phyloP scores from a whole-genome alignment of 305 asterid genomes.

The Stenogyne calaminthoides region DNA sequence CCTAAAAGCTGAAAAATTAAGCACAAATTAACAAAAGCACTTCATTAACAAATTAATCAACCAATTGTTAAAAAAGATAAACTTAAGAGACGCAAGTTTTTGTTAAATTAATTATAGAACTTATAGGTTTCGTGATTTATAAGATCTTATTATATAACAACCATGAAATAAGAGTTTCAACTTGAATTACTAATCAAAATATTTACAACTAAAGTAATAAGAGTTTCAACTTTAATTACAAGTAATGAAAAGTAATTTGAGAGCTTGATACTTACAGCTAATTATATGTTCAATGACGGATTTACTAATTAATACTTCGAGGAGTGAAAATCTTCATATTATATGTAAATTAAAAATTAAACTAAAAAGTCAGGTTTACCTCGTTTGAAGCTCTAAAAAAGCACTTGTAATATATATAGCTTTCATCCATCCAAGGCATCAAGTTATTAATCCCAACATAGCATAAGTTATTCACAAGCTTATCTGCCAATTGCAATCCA shows the following conservation, averaged over 20 bases:
- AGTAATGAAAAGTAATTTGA: not conserved
- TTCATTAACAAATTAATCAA: not conserved
- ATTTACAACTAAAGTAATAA: too few relatives aligned
- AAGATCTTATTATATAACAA: not conserved
- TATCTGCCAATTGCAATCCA: conserved; percentile 25
- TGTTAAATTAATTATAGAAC: not conserved
- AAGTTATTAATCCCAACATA: conserved; percentile 29
- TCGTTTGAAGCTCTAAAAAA: conserved; percentile 22
- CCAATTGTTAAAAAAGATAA: too few relatives aligned
- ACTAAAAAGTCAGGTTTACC: conserved; percentile 10
- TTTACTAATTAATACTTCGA: too few relatives aligned
- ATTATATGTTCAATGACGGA: too few relatives aligned
- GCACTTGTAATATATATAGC: conserved; percentile 46
- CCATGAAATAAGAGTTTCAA: not conserved
- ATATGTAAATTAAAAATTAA: not conserved
- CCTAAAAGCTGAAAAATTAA: conserved; percentile 28
- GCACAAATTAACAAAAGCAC: not conserved
- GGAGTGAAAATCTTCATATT: not conserved
- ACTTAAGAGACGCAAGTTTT: too few relatives aligned
- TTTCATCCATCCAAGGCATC: conserved; percentile 57
- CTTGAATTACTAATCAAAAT: not conserved
- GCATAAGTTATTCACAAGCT: not conserved
- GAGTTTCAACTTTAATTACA: not conserved
- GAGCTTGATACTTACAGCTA: too few relatives aligned
- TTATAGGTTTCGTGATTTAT: not conserved